Evolutionary conservation across 1,139 yeast genomes (phyloP), one percentile per base, ranked within the genome.

Genomic region (Geotrichum siamense): DNA sequence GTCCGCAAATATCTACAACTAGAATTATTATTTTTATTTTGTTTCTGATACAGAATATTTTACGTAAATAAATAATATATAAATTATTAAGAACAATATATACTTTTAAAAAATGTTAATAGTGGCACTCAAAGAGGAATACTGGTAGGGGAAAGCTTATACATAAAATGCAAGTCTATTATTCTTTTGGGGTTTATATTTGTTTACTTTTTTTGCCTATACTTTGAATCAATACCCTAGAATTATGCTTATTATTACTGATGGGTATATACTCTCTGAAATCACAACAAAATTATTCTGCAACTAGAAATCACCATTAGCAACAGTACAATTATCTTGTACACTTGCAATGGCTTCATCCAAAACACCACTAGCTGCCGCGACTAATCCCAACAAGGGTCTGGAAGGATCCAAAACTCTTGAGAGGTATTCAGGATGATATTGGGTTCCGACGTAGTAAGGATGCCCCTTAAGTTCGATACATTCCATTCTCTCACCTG

Each of bases 351-450:
- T 47, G 15, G 83, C 72, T 41, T 74, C 70, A 49, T 82, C 86
- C 58, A 87, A 72, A 46, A 78, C 74, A 48, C 95, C 95, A 38
- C 89, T 72, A 44, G 94, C 71, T 21, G 98, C 96, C 43, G 97
- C 96, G 49, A 91, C 87, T 57, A 91, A 76, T 45, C 99, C 99
- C 62, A 91, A 76, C 70, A 91, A 84, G 46, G 99, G 99, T 65
- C 86, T 78, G 29, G 97, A 87, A 46, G 99, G 98, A 57, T 86
- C 95, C 64, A 91, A 76, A 29, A 93, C 98, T 68, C 93, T 86
- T 38, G 97, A 86, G 55, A 89, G 75, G 65, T 91, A 91, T 69
- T 91, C 99, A 37, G 99, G 99, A 63, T 91, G 99, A 70, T 89
- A 91, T 71, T 91, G 99, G 35, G 96, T 85, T 54, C 93, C 99